Conservation (phyloP, 768 basidiomycete genomes). For the Krasilnikovozyma curviuscula region DNA sequence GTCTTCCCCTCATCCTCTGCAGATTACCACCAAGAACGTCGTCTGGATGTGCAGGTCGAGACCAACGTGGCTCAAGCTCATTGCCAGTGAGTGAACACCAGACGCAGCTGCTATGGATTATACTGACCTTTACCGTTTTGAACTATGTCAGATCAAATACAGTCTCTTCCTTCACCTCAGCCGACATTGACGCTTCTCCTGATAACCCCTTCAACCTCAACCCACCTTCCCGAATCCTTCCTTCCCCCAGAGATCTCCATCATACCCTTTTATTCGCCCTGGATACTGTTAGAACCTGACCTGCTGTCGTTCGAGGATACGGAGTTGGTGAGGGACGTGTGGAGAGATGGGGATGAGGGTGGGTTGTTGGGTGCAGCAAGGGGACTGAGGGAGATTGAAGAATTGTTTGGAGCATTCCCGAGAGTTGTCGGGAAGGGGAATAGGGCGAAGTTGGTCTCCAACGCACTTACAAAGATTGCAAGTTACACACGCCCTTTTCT, state of each 20-base stretch:
- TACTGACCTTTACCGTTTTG: constrained; percentile 7
- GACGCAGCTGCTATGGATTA: background rate
- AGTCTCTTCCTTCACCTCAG: background rate
- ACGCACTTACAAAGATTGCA: too few relatives aligned
- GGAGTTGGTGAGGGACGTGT: too few relatives aligned
- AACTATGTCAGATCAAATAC: too few relatives aligned
- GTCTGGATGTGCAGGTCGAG: constrained; percentile 81
- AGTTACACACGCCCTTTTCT: too few relatives aligned
- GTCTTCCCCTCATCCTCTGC: constrained; percentile 55
- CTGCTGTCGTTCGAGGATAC: constrained; percentile 41
- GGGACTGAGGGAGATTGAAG: too few relatives aligned
- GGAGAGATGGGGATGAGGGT: too few relatives aligned
- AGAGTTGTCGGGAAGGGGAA: constrained; percentile 87
- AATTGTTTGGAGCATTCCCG: constrained; percentile 71
- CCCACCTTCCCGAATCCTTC: constrained; percentile 63
- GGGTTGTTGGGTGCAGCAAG: too few relatives aligned
- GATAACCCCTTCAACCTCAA: constrained; percentile 24
- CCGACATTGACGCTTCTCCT: background rate
- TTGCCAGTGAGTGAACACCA: constrained; percentile 49
- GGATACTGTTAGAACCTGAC: background rate
- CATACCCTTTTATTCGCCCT: background rate
- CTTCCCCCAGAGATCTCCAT: constrained; percentile 49
- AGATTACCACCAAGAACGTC: constrained; percentile 66
- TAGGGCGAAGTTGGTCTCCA: constrained; percentile 30
- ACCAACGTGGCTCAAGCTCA: constrained; percentile 66